phyloP scores from a whole-genome alignment of 495 filamentous ascomycete species.

The Hypoxylon intermedium region DNA sequence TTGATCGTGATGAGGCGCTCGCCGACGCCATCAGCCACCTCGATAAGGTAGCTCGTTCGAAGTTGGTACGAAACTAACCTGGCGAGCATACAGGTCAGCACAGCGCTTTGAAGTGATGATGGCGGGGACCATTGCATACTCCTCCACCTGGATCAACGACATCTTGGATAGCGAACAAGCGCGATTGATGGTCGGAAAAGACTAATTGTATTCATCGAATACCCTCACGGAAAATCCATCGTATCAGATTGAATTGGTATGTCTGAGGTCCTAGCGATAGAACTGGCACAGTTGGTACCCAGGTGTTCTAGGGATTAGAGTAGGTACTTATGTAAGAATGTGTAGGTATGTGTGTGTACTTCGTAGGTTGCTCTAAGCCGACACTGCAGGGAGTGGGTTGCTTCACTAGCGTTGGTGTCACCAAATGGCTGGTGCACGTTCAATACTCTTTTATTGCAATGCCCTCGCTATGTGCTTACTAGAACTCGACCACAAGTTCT shows the following conservation, averaged over 20 bases:
- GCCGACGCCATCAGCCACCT: slow-evolving; percentile 92
- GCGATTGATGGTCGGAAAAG: slow-evolving; percentile 5
- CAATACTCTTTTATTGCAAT: no score
- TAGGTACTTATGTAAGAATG: no score
- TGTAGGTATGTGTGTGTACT: no score
- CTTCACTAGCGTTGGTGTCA: no score
- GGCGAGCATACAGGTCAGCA: slow-evolving; percentile 15
- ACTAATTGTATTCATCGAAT: slow-evolving; percentile 11
- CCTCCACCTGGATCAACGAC: slow-evolving; percentile 96
- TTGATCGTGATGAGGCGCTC: slow-evolving; percentile 95
- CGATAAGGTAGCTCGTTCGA: slow-evolving; percentile 86
- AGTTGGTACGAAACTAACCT: slow-evolving; percentile 95
- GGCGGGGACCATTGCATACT: slow-evolving; percentile 64
- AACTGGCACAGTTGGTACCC: no score
- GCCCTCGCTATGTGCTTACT: no score
- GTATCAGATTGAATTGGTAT: not conserved
- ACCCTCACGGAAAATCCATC: slow-evolving; percentile 22
- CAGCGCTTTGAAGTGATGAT: not conserved
- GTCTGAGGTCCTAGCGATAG: no score
- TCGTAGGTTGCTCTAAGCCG: no score
- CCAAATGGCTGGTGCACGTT: no score
- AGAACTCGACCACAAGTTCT: no score
- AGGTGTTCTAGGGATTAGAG: no score
- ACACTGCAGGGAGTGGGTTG: no score
- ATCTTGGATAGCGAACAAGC: slow-evolving; percentile 54